Percentiles rank a stretch among this genome's conserved stretches.
phyloP scores from a whole-genome alignment of 1,139 yeast genomes.

The Yarrowia galli region DNA sequence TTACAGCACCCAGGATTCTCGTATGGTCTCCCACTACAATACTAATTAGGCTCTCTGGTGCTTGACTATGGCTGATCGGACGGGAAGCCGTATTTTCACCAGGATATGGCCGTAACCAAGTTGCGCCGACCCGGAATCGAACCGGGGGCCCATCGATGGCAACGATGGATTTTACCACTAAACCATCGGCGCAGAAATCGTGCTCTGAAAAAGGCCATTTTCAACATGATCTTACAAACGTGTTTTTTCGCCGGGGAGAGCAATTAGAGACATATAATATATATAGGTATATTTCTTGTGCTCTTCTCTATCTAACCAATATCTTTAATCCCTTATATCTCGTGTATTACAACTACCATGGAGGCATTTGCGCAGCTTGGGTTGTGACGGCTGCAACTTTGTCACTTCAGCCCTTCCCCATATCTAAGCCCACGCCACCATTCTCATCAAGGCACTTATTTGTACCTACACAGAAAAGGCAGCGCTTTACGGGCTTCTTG shows the following conservation, averaged over 20 bases:
- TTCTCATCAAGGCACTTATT: no score
- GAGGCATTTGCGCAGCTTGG: no score
- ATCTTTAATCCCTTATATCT: no score
- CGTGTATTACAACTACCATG: no score
- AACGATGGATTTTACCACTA: slow-evolving; percentile 38
- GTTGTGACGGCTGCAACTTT: no score
- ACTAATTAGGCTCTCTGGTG: slow-evolving; percentile 39
- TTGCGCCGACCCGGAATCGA: slow-evolving; percentile 38
- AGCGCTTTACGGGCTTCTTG: not conserved
- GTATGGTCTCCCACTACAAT: slow-evolving; percentile 39
- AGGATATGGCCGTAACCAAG: slow-evolving; percentile 37
- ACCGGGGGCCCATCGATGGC: slow-evolving; percentile 39
- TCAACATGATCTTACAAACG: not conserved
- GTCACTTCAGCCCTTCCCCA: no score
- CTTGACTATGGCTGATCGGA: slow-evolving; percentile 39
- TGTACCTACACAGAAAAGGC: no score
- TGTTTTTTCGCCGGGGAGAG: not conserved
- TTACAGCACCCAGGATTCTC: slow-evolving; percentile 39
- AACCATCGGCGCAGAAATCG: slow-evolving; percentile 24
- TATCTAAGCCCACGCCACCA: no score
- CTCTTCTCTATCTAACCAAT: not conserved
- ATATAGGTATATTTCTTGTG: no score
- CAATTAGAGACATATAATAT: not conserved
- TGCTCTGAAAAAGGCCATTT: not conserved
- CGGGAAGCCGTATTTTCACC: slow-evolving; percentile 39